These are phyloP conservation scores for Fusarium mexicanum DNA, from an alignment of 2,329 filamentous ascomycete genomes.

Conservation along the genomic window DNA sequence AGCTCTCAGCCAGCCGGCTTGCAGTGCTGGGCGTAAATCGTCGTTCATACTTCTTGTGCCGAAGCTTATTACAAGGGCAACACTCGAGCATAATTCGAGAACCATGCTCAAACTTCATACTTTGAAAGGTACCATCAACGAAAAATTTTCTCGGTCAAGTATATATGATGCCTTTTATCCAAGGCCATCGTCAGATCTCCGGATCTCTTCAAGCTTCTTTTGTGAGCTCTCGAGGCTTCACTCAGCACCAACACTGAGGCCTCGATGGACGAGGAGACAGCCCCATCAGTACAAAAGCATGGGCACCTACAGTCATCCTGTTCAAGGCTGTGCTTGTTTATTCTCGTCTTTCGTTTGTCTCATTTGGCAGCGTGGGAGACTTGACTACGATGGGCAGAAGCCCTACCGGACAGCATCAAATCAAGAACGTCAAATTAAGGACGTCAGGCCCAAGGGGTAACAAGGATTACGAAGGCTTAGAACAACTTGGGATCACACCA, in stretches of 20 bases:
- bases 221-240: background rate
- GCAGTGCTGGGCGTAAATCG: background rate
- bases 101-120: background rate
- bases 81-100: background rate
- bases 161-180: background rate
- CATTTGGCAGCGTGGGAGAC: background rate
- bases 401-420: background rate
- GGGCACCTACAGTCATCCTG: fast-evolving
- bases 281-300: background rate
- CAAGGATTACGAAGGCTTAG: no score
- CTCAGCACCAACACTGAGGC: background rate
- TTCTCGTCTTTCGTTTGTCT: background rate
- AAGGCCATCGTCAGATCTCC: background rate
- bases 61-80: background rate
- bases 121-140: background rate
- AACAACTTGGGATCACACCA: background rate
- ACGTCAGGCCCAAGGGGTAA: background rate
- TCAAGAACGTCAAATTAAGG: background rate
- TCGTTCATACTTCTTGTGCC: background rate
- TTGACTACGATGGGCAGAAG: background rate
- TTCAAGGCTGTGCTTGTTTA: background rate
- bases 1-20: background rate
- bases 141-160: background rate
- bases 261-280: no score
- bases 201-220: background rate